Base-by-base conservation (phyloP, 805 yeast species). In the Cyberlindnera xishuangbannaensis region DNA sequence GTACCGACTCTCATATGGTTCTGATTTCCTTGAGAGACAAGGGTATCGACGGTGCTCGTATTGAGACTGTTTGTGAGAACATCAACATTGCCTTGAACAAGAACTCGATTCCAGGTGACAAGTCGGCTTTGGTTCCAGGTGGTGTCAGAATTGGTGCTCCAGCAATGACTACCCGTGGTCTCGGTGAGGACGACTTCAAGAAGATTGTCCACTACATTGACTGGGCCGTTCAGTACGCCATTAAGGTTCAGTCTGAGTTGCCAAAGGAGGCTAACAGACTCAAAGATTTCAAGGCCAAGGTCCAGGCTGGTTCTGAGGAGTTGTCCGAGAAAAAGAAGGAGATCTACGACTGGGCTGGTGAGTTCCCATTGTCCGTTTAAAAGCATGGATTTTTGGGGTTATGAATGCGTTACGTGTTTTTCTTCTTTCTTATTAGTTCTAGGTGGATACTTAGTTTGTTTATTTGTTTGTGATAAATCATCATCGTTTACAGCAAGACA, bases 111-210 rank as follows among this genome's bases (percentile, higher is more conserved):
- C 97, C 97, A 40, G 95, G 95, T 53, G 98, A 90, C 64, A 82
- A 78, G 62, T 84, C 95, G 27, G 98, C 98, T 24, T 71, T 90
- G 41, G 86, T 84, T 58, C 98, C 98, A 54, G 85, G 94, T 42
- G 98, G 98, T 51, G 69, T 90, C 45, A 83, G 98, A 69, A 81
- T 90, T 41, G 98, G 98, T 52, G 84, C 97, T 15, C 98, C 98
- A 39, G 97, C 97, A 31, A 90, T 90, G 97, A 81, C 97, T 35
- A 86, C 97, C 33, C 85, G 98, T 69, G 98, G 98, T 48, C 76
- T 87, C 52, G 83, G 87, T 40, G 87, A 83, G 61, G 79, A 68
- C 40, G 97, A 92, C 58, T 92, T 90, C 62, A 72, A 63, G 51
- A 76, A 72, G 55, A 83, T 90, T 51, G 95, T 79, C 34, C 66